A percentile compares a stretch with the other conserved stretches of the same genome.
These are phyloP conservation scores for Erythrobasidium hasegawianum DNA, from an alignment of 1,284 basidiomycete species.

Conservation along the genomic window DNA sequence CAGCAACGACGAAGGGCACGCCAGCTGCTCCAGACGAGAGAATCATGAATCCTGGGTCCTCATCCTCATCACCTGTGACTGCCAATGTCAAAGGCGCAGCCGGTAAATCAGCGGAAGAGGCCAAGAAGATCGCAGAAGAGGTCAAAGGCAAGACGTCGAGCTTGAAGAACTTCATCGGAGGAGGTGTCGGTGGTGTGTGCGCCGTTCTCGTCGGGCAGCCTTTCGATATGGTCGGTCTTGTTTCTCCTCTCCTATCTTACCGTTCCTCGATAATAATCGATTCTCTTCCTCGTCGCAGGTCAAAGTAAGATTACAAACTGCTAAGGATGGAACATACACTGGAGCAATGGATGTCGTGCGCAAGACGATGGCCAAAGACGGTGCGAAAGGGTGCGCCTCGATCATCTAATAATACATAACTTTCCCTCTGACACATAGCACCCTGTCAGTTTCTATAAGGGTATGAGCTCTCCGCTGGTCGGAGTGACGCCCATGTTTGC, in stretches of 20 bases:
- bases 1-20: conserved; percentile 23
- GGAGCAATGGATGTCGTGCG: conserved; percentile 91
- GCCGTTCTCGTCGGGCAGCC: conserved; percentile 80
- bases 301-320: conserved; percentile 75
- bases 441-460: conserved; percentile 79
- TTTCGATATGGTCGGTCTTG: conserved; percentile 37
- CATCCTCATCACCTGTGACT: conserved; percentile 3
- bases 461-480: conserved; percentile 90
- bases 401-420: neutral
- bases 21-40: conserved; percentile 15
- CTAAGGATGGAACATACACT: conserved; percentile 80
- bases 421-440: neutral
- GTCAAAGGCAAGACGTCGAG: conserved; percentile 37
- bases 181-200: conserved; percentile 83
- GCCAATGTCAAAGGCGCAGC: neutral
- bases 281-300: conserved; percentile 59
- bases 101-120: conserved; percentile 1
- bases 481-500: conserved; percentile 99
- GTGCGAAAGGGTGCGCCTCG: conserved; percentile 69
- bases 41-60: neutral
- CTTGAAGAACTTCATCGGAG: conserved; percentile 78
- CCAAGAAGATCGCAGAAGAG: conserved; percentile 29
- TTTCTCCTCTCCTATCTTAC: neutral
- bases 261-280: neutral
- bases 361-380: conserved; percentile 84